These are phyloP conservation scores for Beta macrorhiza DNA, from an alignment of 179 eudicot genomes.

Conservation along the genomic window DNA sequence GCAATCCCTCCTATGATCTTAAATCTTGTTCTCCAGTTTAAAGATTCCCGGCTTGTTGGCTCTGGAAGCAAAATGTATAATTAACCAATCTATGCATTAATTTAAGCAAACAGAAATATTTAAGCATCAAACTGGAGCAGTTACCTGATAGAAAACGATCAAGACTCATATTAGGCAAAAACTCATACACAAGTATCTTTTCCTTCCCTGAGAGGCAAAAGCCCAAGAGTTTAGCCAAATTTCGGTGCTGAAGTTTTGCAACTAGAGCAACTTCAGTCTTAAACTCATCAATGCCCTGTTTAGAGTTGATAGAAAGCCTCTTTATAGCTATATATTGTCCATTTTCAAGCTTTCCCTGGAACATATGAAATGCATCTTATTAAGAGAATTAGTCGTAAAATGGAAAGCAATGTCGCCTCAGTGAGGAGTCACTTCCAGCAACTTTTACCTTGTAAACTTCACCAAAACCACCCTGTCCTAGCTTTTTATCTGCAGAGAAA, in stretches of 20 bases:
- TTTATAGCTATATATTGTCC: conserved; percentile 34
- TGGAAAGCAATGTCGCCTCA: not conserved
- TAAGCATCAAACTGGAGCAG: not conserved
- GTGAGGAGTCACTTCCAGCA: not conserved
- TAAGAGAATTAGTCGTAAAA: not conserved
- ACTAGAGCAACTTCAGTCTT: conserved; percentile 30
- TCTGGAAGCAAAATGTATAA: not conserved
- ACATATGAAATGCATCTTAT: not conserved
- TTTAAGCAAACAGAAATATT: not conserved
- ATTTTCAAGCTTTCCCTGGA: conserved; percentile 30
- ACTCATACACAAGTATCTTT: conserved; percentile 27
- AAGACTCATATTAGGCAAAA: conserved; percentile 24
- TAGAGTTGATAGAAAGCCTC: conserved; percentile 27
- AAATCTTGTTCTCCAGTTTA: conserved; percentile 14
- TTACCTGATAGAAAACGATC: conserved; percentile 26
- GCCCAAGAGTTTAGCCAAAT: conserved; percentile 26
- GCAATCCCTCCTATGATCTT: conserved; percentile 12
- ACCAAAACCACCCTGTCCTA: conserved; percentile 21
- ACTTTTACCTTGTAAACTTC: conserved; percentile 13
- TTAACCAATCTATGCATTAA: not conserved
- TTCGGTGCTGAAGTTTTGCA: conserved; percentile 33
- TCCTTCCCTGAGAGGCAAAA: conserved; percentile 24
- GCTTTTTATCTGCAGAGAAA: conserved; percentile 1
- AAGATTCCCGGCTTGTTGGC: not conserved
- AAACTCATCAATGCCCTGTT: conserved; percentile 30